Percentiles rank a stretch among this genome's conserved stretches.
Conservation (phyloP, 768 basidiomycete genomes). For the Boletellus ananas region DNA sequence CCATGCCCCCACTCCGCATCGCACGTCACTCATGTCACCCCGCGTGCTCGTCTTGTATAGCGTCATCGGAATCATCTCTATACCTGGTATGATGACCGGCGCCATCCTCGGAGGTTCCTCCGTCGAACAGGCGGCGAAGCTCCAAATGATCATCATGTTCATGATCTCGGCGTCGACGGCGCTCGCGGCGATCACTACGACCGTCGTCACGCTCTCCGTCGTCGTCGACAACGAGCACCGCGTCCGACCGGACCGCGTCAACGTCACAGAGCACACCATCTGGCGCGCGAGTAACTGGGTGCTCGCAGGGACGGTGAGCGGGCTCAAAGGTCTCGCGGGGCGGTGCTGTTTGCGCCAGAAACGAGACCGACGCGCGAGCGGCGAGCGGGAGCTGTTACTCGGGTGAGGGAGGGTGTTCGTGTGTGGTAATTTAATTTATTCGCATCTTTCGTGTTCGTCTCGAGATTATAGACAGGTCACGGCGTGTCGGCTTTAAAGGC, state of each 20-base stretch:
- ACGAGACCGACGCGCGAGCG: too few relatives aligned
- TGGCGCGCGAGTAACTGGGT: conserved; percentile 35
- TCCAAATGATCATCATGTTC: conserved; percentile 95
- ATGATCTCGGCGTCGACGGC: conserved; percentile 81
- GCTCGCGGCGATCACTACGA: conserved; percentile 63
- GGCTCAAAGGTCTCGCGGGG: conserved; percentile 1
- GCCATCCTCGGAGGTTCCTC: conserved; percentile 84
- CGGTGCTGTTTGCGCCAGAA: conserved; percentile 4
- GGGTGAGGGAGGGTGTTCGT: too few relatives aligned
- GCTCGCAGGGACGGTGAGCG: conserved; percentile 16
- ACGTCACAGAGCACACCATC: conserved; percentile 31
- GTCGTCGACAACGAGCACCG: conserved; percentile 68
- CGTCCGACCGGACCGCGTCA: conserved; percentile 60
- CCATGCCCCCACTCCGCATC: background rate
- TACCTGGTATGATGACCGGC: conserved; percentile 91
- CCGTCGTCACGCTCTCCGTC: conserved; percentile 54
- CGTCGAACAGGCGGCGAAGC: conserved; percentile 77
- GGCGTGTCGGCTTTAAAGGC: too few relatives aligned
- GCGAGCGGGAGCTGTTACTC: too few relatives aligned
- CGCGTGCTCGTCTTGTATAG: conserved; percentile 31
- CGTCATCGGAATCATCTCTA: conserved; percentile 73
- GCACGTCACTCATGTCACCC: background rate
- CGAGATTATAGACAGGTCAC: too few relatives aligned
- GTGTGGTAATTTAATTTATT: too few relatives aligned
- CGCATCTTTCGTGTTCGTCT: too few relatives aligned